phyloP scores from a whole-genome alignment of 129 eudicot species.

The Flaveria ramosissima region DNA sequence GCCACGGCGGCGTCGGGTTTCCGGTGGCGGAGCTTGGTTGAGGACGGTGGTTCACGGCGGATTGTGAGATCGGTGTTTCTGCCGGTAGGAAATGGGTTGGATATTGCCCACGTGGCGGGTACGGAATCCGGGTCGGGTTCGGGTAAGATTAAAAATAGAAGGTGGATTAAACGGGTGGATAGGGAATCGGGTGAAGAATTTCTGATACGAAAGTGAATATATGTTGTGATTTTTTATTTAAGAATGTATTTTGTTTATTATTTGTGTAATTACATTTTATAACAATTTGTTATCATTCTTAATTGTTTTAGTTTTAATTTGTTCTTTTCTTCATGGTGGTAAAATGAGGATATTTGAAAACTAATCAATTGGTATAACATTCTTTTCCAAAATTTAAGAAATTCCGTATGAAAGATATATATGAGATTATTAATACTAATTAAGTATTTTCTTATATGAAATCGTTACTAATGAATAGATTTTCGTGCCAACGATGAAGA shows the following conservation, averaged over 20 bases:
- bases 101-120: conserved; percentile 72
- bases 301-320: not conserved
- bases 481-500: conserved; percentile 2
- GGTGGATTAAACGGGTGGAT: conserved; percentile 60
- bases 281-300: not conserved
- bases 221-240: not conserved
- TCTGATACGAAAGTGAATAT: conserved; percentile 43
- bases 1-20: conserved; percentile 42
- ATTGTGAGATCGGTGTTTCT: conserved; percentile 62
- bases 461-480: not conserved
- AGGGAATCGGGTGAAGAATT: conserved; percentile 55
- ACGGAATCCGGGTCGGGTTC: conserved; percentile 28
- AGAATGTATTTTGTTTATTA: not conserved
- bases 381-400: too few species aligned
- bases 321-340: not conserved
- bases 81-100: conserved; percentile 78
- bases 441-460: not conserved
- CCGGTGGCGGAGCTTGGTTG: conserved; percentile 58
- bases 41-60: conserved; percentile 48
- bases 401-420: too few species aligned
- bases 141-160: conserved; percentile 18
- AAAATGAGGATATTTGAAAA: too few species aligned
- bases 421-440: not conserved
- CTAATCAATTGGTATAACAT: too few species aligned
- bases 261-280: conserved; percentile 18